These are phyloP conservation scores for Alternaria ethzedia DNA, from an alignment of 2,329 filamentous ascomycete species.

Conservation along the genomic window DNA sequence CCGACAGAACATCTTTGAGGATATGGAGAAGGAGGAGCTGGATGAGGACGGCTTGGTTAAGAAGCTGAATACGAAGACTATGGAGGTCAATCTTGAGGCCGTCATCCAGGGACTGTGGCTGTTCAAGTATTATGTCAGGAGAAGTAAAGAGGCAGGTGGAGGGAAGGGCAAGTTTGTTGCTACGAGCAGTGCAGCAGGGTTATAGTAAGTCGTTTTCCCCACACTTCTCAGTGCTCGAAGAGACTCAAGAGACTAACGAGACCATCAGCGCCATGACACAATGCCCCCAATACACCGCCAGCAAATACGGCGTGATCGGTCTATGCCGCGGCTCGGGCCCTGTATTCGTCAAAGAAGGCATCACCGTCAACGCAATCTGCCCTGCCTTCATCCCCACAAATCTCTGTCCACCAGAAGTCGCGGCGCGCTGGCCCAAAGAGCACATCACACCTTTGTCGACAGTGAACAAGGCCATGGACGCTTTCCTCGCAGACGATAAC, in stretches of 20 bases:
- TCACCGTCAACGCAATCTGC: constrained; percentile 52
- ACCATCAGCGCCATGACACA: constrained; percentile 27
- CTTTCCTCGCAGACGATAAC: constrained; percentile 41
- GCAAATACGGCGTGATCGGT: constrained; percentile 53
- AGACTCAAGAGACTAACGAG: not conserved
- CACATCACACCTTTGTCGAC: constrained; percentile 51
- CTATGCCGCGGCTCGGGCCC: constrained; percentile 47
- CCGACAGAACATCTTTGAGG: constrained; percentile 47
- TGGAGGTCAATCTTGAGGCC: constrained; percentile 51
- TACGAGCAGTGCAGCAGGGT: constrained; percentile 47
- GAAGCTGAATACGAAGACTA: constrained; percentile 46
- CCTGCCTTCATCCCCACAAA: constrained; percentile 50
- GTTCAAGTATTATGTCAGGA: constrained; percentile 51
- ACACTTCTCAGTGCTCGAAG: no score
- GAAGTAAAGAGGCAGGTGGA: constrained; percentile 46
- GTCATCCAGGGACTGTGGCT: constrained; percentile 53
- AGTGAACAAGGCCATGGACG: constrained; percentile 50
- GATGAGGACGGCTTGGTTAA: constrained; percentile 47
- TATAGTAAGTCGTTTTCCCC: constrained; percentile 38
- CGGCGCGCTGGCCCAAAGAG: constrained; percentile 47
- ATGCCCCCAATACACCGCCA: constrained; percentile 51
- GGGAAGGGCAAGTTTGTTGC: constrained; percentile 48
- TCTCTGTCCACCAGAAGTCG: constrained; percentile 47
- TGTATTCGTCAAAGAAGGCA: constrained; percentile 40
- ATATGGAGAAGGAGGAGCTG: constrained; percentile 33